These are phyloP conservation scores for Aureobasidium namibiae DNA, from an alignment of 2,329 filamentous ascomycete genomes.

Conservation along the genomic window DNA sequence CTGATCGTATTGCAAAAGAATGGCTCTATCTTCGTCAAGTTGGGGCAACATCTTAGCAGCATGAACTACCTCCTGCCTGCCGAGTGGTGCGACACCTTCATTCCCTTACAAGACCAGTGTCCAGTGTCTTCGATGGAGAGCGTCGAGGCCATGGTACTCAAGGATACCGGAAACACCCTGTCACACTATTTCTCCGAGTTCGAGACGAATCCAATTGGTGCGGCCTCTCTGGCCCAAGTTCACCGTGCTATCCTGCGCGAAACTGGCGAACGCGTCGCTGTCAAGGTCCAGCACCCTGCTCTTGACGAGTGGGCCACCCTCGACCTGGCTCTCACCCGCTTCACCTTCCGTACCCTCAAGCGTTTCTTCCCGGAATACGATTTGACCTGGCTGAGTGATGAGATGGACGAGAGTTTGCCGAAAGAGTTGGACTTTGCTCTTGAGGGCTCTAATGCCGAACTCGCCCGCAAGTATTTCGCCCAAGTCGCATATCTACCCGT, in stretches of 20 bases:
- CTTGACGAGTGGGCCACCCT: conserved; percentile 84
- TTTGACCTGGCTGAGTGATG: conserved; percentile 85
- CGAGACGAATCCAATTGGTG: conserved; percentile 70
- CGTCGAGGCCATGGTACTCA: conserved; percentile 75
- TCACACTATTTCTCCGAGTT: conserved; percentile 84
- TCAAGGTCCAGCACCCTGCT: conserved; percentile 91
- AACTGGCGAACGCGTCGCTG: conserved; percentile 78
- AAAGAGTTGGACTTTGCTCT: conserved; percentile 83
- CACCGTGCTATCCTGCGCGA: conserved; percentile 78
- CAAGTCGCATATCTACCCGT: conserved; percentile 67
- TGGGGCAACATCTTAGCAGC: conserved; percentile 91
- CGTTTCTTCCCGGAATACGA: conserved; percentile 96
- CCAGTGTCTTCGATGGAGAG: conserved; percentile 84
- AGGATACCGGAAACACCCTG: conserved; percentile 72
- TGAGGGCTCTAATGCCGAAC: conserved; percentile 76
- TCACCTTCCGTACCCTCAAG: conserved; percentile 84
- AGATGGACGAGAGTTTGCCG: conserved; percentile 86
- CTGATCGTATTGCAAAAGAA: conserved; percentile 85
- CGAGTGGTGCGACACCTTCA: conserved; percentile 93
- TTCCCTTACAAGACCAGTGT: conserved; percentile 91
- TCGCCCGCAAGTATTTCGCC: conserved; percentile 73
- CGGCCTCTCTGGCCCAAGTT: conserved; percentile 89
- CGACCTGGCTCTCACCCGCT: conserved; percentile 76
- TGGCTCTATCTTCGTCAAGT: conserved; percentile 96
- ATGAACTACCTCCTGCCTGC: conserved; percentile 88